Evolutionary conservation across 169 alveolate genomes (phyloP), one percentile per base, ranked within the genome.

Genomic region (Plasmodium knowlesi): DNA sequence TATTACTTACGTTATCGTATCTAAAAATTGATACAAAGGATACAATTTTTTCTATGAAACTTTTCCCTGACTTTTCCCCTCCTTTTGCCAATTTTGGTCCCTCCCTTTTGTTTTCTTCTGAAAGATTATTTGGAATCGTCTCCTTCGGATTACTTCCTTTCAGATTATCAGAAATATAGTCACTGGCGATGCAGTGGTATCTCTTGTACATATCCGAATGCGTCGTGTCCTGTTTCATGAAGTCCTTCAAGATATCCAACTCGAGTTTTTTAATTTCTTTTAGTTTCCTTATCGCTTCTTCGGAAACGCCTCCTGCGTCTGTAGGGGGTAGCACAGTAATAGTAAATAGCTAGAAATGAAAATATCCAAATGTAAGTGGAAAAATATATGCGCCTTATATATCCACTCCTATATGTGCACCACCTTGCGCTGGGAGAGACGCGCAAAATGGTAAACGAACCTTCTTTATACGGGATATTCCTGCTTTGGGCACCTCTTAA

Each of bases 101-200:
- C 2, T 22, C 74, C 74, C 28, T 37, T 70, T 37, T 41, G 14
- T 16, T 71, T 12, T 41, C 1, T 10, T 28, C 22, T 19, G 34
- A 5, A 4, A 2, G 9, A 19, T 25, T 28, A 22, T 28, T 67
- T 67, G 76, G 5, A 0, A 1, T n/a, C 4, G 19, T 9, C 14
- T 6, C 37, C 37, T 28, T 25, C 5, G 76, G 14, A 67, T 5
- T 67, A 10, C 76, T 67, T 5, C 37, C n/a, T 67, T 67, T 78
- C 28, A 43, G 53, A 19, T 22, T 28, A 37, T 2, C 4, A 12
- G 72, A 61, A 34, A 61, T 22, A 37, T 16, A 89, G 53, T 89
- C 94, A 89, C 94, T 89, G 70, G 94, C 71, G 67, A 89, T 89
- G 76, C 94, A 89, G 53, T 89, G 94, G 54, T 54, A 89, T 70